These are phyloP conservation scores for Quercus suber DNA, from an alignment of 306 rosid species.

Conservation along the genomic window DNA sequence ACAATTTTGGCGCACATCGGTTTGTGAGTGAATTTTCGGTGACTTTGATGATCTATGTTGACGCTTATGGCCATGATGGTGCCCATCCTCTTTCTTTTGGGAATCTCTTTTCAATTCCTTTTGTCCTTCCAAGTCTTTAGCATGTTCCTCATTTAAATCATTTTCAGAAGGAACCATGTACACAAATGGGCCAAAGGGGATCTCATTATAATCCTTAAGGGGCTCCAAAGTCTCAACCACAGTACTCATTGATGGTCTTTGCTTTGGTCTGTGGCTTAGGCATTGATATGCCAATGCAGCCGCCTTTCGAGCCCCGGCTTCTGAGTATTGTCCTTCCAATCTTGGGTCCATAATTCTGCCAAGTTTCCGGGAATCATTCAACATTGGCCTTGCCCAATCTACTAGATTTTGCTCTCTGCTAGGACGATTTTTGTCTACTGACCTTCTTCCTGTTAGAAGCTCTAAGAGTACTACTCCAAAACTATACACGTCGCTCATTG, in stretches of 20 bases:
- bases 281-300: slow-evolving; percentile 91
- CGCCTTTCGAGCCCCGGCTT: slow-evolving; percentile 71
- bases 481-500: slow-evolving; percentile 93
- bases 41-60: slow-evolving; percentile 41
- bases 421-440: slow-evolving; percentile 70
- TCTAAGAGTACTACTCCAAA: slow-evolving; percentile 87
- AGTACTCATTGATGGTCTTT: slow-evolving; percentile 62
- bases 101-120: slow-evolving; percentile 31
- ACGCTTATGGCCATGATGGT: slow-evolving; percentile 23
- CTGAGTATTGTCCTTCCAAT: slow-evolving; percentile 81
- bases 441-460: slow-evolving; percentile 71
- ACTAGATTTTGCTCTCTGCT: slow-evolving; percentile 71
- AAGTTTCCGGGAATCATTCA: slow-evolving; percentile 56
- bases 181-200: slow-evolving; percentile 71
- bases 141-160: slow-evolving; percentile 3
- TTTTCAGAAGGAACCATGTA: slow-evolving; percentile 50
- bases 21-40: slow-evolving; percentile 27
- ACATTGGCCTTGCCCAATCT: slow-evolving; percentile 79
- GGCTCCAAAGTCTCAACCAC: slow-evolving; percentile 77
- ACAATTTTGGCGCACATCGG: slow-evolving; percentile 6
- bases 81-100: slow-evolving; percentile 21
- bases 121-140: slow-evolving; percentile 21
- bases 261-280: slow-evolving; percentile 82
- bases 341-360: slow-evolving; percentile 75
- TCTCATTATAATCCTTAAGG: slow-evolving; percentile 65